Evolutionary conservation across 75 land plant species (phyloP), one percentile per base, ranked within the genome.

Genomic region (Larix kaempferi): DNA sequence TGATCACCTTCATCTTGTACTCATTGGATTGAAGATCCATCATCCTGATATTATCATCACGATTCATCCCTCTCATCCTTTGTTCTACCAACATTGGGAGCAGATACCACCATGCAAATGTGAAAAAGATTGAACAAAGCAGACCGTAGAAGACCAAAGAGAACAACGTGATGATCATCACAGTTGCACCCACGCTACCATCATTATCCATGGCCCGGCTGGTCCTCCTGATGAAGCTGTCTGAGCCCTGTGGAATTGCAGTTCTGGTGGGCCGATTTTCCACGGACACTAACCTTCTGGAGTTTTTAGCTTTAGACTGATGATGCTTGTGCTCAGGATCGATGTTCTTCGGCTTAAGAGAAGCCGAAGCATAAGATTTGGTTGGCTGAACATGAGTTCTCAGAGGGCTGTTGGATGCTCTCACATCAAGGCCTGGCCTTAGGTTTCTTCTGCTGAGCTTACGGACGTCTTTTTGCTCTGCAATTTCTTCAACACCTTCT

Each of bases 1-100:
- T 55, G 59, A 74, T 55, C 65, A 74, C 78, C 69, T 63, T 65
- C 78, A 64, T 65, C 78, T 77, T 77, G 56, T 35, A 77, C 26
- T 77, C 49, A 29, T 23, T 60, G 14, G 73, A 52, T n/a, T 52
- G 22, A 3, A 62, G 41, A 60, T 57, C 78, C 39, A 29, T 11
- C 17, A 10, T 49, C 5, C n/a, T 41, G 17, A 19, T 62, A 15
- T 41, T 64, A 33, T 33, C 14, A 35, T 61, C 13, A 11, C 7
- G 6, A 10, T 4, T 35, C 4, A n/a, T 19, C 27, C 4, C 49
- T 27, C 73, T 77, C 23, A 77, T 5, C 16, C 25, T 64, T 49
- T 49, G 52, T 49, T 49, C 52, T 49, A 49, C 10, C 0, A 8
- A 49, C 11, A 49, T 8, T 22, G 78, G 55, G 8, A 77, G 44